Percentiles rank a stretch among this genome's conserved stretches.
Conservation (phyloP, 192 early-diverging fungal genomes). For the Chytriomyces hyalinus region DNA sequence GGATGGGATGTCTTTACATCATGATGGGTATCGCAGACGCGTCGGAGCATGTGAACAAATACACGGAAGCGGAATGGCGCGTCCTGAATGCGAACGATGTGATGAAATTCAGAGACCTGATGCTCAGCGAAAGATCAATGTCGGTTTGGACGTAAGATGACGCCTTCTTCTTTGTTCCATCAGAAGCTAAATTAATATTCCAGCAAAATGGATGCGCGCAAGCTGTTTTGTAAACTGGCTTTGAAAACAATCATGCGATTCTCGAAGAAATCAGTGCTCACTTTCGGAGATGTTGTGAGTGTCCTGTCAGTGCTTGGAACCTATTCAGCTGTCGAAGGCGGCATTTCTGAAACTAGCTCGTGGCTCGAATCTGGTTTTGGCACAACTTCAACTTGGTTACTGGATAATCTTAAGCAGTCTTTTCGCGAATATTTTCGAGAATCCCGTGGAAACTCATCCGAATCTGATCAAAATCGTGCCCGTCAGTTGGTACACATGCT, state of each 20-base stretch:
- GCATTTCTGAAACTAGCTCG: background rate
- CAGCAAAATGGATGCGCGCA: constrained; percentile 23
- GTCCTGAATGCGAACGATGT: constrained; percentile 17
- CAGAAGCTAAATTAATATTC: background rate
- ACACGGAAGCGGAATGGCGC: background rate
- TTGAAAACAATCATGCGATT: background rate
- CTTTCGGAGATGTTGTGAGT: constrained; percentile 7
- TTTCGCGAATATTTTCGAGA: no score
- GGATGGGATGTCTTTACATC: constrained; percentile 18
- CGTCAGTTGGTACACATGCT: constrained; percentile 7
- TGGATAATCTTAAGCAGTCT: no score
- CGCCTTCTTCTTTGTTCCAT: background rate
- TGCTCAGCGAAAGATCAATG: constrained; percentile 20
- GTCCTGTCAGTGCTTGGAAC: background rate
- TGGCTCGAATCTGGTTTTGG: constrained; percentile 27
- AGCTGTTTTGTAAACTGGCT: constrained; percentile 17
- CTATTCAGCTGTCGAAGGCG: background rate
- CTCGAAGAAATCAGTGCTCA: background rate
- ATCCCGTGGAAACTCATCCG: no score
- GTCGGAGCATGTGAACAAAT: background rate
- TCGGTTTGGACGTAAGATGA: constrained; percentile 42
- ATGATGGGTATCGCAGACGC: constrained; percentile 22
- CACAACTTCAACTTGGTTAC: no score
- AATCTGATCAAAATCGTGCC: background rate
- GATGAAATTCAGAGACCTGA: background rate